Percentiles rank a stretch among this genome's conserved stretches.
These are phyloP conservation scores for Saccharomyces hybrid DNA, from an alignment of 1,139 yeast genomes.

Conservation along the genomic window DNA sequence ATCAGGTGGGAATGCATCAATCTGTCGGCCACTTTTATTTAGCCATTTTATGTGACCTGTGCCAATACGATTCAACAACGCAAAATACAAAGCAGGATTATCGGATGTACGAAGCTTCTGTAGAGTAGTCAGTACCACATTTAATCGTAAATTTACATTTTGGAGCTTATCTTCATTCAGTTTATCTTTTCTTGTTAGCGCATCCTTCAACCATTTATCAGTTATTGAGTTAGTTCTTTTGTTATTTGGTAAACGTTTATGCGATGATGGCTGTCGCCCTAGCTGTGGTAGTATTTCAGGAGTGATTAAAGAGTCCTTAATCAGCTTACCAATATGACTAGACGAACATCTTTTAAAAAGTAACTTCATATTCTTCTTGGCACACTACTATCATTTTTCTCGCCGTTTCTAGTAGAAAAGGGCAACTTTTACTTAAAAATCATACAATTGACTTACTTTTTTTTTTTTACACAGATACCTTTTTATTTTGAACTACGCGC, in stretches of 20 bases:
- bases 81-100: conserved; percentile 13
- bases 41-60: conserved; percentile 19
- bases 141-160: conserved; percentile 9
- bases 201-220: conserved; percentile 18
- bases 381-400: background rate
- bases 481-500: background rate
- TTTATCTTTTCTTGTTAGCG: conserved; percentile 3
- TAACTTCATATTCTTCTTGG: background rate
- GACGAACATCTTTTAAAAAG: background rate
- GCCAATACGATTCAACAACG: conserved; percentile 16
- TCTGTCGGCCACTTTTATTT: conserved; percentile 8
- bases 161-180: background rate
- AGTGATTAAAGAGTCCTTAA: background rate
- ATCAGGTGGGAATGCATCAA: background rate
- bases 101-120: conserved; percentile 15
- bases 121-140: conserved; percentile 14
- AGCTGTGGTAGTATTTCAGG: background rate
- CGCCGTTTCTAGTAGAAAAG: background rate
- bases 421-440: background rate
- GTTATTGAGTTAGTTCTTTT: conserved; percentile 8
- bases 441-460: background rate
- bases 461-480: background rate
- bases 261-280: background rate
- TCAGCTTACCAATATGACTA: background rate
- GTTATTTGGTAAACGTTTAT: background rate